Percentiles rank a stretch among this genome's conserved stretches.
These are phyloP conservation scores for Mallotus japonicus DNA, from an alignment of 441 rosid genomes.

Conservation along the genomic window DNA sequence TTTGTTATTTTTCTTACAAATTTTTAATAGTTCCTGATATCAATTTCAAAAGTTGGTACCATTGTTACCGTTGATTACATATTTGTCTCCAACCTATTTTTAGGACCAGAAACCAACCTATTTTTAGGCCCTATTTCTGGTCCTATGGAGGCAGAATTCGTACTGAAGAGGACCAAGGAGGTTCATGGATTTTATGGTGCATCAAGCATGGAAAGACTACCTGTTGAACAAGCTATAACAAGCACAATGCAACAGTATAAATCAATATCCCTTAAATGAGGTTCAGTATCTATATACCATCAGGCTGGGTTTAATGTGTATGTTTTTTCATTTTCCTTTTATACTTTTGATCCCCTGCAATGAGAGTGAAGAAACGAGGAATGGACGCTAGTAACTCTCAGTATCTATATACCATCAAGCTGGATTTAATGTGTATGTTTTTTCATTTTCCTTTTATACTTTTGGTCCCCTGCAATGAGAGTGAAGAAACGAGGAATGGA, in stretches of 20 bases:
- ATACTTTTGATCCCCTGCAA: neutral
- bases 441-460: neutral
- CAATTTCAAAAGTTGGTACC: neutral
- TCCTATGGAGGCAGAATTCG: slow-evolving; percentile 71
- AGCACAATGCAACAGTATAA: slow-evolving; percentile 74
- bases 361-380: slow-evolving; percentile 13
- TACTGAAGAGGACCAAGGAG: slow-evolving; percentile 65
- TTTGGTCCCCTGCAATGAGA: neutral
- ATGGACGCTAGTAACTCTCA: no score
- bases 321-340: neutral
- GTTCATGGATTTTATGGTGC: slow-evolving; percentile 98
- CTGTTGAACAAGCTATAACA: slow-evolving; percentile 80
- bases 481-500: slow-evolving; percentile 2
- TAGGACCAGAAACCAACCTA: slow-evolving; percentile 48
- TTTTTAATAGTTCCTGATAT: neutral
- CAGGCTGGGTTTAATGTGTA: neutral
- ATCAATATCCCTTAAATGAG: slow-evolving; percentile 62
- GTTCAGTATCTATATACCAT: slow-evolving; percentile 11
- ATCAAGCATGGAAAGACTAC: slow-evolving; percentile 96
- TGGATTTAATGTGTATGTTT: neutral
- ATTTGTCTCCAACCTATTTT: slow-evolving; percentile 1
- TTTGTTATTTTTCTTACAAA: neutral
- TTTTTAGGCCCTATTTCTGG: slow-evolving; percentile 85
- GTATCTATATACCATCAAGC: neutral
- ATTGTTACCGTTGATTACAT: neutral